Evolutionary conservation across 2,329 filamentous ascomycete species (phyloP).

Genomic region (Arthrinium phaeospermum): DNA sequence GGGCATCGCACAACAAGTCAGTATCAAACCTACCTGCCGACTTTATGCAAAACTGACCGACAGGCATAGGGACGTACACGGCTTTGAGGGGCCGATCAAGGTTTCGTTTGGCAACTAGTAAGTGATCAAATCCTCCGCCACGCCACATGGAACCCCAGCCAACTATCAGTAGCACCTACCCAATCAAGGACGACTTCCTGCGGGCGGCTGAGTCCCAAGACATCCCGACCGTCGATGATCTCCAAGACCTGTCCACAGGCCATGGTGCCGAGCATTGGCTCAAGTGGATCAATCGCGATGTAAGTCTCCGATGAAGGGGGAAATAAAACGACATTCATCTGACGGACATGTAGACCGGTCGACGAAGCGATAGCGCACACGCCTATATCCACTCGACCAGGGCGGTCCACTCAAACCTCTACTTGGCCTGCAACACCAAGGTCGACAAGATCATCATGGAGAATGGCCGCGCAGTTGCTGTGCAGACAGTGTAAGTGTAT

Average conservation of each 20-base stretch:
- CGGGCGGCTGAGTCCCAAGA: conserved; percentile 74
- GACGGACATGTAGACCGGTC: conserved; percentile 59
- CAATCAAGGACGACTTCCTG: conserved; percentile 82
- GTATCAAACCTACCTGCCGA: neutral
- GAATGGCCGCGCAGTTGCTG: conserved; percentile 72
- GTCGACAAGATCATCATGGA: conserved; percentile 79
- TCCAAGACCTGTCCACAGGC: conserved; percentile 72
- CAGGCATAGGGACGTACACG: conserved; percentile 65
- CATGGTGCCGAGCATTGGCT: conserved; percentile 82
- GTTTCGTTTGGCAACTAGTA: conserved; percentile 79
- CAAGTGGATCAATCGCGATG: conserved; percentile 81
- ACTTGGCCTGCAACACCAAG: conserved; percentile 77
- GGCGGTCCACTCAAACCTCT: conserved; percentile 71
- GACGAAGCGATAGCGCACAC: conserved; percentile 78
- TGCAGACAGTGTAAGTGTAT: conserved; percentile 62
- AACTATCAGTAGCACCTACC: conserved; percentile 62
- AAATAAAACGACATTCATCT: neutral
- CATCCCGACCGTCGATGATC: conserved; percentile 75
- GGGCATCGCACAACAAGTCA: conserved; percentile 63
- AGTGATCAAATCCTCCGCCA: conserved; percentile 20
- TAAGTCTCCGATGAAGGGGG: conserved; percentile 33
- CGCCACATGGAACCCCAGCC: neutral
- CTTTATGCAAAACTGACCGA: conserved; percentile 24
- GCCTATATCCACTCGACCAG: conserved; percentile 80
- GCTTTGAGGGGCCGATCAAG: conserved; percentile 81